These are phyloP conservation scores for Micractinium conductrix DNA, from an alignment of 139 green algal genomes.

Conservation along the genomic window DNA sequence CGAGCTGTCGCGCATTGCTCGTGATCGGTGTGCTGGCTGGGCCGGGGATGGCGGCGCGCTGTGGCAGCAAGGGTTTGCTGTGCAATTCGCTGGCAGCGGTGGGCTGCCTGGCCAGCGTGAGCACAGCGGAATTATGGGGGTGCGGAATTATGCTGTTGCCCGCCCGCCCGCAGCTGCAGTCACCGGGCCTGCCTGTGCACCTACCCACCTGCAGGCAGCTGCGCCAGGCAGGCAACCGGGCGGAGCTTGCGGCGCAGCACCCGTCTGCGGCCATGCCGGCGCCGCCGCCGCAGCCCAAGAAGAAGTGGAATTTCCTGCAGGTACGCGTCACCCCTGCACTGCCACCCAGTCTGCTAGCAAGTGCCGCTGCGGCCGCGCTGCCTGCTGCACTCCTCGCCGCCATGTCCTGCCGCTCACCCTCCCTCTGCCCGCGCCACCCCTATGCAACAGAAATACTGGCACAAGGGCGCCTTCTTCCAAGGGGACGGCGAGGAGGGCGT, in stretches of 20 bases:
- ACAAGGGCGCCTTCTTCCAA: constrained; percentile 98
- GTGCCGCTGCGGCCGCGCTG: too few species aligned
- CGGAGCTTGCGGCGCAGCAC: not conserved
- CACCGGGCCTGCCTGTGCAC: too few species aligned
- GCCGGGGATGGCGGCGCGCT: too few species aligned
- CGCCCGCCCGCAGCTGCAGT: too few species aligned
- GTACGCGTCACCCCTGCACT: too few species aligned
- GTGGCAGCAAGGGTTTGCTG: too few species aligned
- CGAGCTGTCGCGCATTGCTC: constrained; percentile 79
- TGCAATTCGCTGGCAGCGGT: too few species aligned
- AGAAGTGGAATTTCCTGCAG: constrained; percentile 85
- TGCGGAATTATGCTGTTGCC: too few species aligned
- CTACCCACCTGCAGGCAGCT: constrained; percentile 1
- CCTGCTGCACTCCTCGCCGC: too few species aligned
- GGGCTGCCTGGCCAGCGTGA: too few species aligned
- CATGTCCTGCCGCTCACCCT: not conserved
- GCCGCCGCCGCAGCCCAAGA: not conserved
- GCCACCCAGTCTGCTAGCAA: too few species aligned
- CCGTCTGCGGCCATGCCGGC: not conserved
- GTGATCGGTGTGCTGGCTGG: constrained; percentile 51
- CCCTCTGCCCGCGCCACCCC: not conserved
- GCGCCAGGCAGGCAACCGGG: constrained; percentile 9
- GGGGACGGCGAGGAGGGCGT: constrained; percentile 32
- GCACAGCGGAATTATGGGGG: too few species aligned
- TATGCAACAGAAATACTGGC: constrained; percentile 99